A percentile compares a stretch with the other conserved stretches of the same genome.
Evolutionary conservation across 2,329 filamentous ascomycete species (phyloP).

Genomic region (Diaporthe vaccinii): DNA sequence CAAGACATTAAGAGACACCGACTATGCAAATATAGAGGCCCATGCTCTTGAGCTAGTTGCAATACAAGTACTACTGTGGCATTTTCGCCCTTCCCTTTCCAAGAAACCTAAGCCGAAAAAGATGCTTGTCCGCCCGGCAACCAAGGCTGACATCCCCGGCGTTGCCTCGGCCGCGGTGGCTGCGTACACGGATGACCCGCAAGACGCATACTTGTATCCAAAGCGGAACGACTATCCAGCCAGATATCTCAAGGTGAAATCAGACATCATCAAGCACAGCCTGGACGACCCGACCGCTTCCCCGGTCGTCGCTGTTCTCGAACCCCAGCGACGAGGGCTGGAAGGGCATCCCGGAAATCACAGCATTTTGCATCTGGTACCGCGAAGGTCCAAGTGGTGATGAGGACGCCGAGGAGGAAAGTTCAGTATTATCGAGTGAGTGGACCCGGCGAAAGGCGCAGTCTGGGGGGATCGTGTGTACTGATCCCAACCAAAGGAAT

Average conservation of each 20-base stretch:
- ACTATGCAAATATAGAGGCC: no score
- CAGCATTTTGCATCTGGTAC: neutral
- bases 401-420: neutral
- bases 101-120: neutral
- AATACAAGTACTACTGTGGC: neutral
- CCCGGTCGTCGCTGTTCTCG: neutral
- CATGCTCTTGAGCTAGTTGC: neutral
- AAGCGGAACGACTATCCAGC: neutral
- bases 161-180: no score
- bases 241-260: neutral
- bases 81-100: neutral
- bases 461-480: neutral
- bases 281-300: neutral
- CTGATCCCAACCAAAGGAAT: neutral
- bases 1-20: no score
- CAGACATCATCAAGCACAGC: slow-evolving; percentile 4
- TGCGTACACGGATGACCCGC: neutral
- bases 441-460: neutral
- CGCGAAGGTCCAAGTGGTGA: neutral
- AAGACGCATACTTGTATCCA: neutral
- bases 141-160: neutral
- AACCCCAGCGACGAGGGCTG: slow-evolving; percentile 3
- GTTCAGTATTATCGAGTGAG: neutral
- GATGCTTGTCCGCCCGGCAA: neutral
- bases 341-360: neutral